These are phyloP conservation scores for Notholithocarpus densiflorus DNA, from an alignment of 306 rosid species.

Conservation along the genomic window DNA sequence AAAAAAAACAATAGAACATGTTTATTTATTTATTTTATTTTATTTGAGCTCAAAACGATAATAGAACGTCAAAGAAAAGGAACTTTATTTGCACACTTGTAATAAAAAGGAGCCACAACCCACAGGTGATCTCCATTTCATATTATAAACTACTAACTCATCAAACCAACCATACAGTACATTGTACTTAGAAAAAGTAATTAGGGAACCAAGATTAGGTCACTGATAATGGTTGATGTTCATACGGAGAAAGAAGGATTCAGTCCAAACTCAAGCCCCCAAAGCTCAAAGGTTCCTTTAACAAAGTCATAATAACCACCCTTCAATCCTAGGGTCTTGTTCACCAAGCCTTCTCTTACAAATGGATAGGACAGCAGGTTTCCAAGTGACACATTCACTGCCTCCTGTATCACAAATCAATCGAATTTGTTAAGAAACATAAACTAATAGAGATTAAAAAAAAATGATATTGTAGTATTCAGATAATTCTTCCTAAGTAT, in stretches of 20 bases:
- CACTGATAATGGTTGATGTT: constrained; percentile 50
- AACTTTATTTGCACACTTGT: background rate
- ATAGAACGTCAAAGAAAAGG: constrained; percentile 10
- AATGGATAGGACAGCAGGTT: constrained; percentile 88
- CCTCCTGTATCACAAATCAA: constrained; percentile 64
- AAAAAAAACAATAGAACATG: constrained; percentile 25
- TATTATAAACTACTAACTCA: constrained; percentile 33
- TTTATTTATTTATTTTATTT: constrained; percentile 4
- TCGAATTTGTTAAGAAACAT: background rate
- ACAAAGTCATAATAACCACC: constrained; percentile 93
- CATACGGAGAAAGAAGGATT: constrained; percentile 80
- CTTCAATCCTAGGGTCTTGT: constrained; percentile 68
- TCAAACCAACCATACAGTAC: constrained; percentile 35
- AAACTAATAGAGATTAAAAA: no score
- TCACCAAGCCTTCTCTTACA: constrained; percentile 89
- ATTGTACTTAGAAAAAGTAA: constrained; percentile 36
- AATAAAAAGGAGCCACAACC: constrained; percentile 8
- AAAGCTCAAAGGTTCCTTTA: constrained; percentile 81
- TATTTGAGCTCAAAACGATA: no score
- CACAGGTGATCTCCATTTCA: constrained; percentile 25
- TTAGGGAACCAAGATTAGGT: constrained; percentile 45
- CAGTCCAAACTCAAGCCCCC: constrained; percentile 84
- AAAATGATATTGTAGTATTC: no score
- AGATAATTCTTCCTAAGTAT: no score
- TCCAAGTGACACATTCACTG: constrained; percentile 80